Percentiles rank a stretch among this genome's conserved stretches.
Conservation (phyloP, 2,329 filamentous ascomycete genomes). For the Aspergillus thermomutatus region DNA sequence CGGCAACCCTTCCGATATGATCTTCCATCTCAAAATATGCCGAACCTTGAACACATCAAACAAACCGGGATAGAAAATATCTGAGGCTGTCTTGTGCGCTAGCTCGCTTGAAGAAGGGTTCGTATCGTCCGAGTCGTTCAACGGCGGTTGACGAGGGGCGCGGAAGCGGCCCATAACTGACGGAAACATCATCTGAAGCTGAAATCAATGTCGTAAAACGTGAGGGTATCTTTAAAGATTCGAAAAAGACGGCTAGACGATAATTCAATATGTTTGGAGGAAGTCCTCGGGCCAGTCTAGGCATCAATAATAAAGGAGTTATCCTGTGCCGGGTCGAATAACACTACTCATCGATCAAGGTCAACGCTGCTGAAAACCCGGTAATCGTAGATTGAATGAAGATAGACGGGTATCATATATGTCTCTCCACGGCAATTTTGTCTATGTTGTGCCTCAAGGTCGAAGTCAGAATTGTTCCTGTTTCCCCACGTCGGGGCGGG, state of each 20-base stretch:
- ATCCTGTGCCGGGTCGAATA: background rate
- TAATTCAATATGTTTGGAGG: too few species aligned
- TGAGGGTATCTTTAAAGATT: background rate
- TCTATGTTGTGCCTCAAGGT: background rate
- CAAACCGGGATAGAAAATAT: slow-evolving; percentile 25
- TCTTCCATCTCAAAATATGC: slow-evolving; percentile 29
- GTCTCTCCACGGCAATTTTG: background rate
- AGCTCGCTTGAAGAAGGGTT: background rate
- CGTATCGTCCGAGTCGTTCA: background rate
- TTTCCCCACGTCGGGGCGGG: background rate
- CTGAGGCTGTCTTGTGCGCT: background rate
- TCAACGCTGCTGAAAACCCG: background rate
- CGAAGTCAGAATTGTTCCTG: background rate
- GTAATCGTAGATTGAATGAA: background rate
- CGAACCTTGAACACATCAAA: slow-evolving; percentile 34
- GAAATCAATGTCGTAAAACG: background rate
- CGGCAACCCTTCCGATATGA: slow-evolving; percentile 24
- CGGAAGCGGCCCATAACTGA: background rate
- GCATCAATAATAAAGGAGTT: background rate
- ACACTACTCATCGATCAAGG: background rate
- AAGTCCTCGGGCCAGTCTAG: background rate
- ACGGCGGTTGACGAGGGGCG: background rate
- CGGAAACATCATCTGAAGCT: background rate
- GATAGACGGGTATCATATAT: background rate
- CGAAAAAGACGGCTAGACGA: too few species aligned